A percentile compares a stretch with the other conserved stretches of the same genome.
Evolutionary conservation across 441 rosid genomes (phyloP).

Genomic region (Kokia cookei): DNA sequence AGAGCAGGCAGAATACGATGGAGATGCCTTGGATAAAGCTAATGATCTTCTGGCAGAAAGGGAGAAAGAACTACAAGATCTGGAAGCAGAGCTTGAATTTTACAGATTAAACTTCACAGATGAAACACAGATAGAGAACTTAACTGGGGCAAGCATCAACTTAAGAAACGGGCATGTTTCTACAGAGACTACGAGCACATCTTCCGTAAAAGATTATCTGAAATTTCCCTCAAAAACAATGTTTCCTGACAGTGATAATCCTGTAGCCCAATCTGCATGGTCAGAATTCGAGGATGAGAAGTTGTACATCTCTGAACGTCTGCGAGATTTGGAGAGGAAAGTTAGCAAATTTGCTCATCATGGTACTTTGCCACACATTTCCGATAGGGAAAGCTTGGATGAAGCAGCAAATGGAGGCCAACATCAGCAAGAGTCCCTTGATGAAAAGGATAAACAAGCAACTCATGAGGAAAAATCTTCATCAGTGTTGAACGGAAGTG

Average conservation of each 20-base stretch:
- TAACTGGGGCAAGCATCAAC: constrained; percentile 19
- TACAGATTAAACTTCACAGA: constrained; percentile 33
- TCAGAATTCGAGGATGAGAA: constrained; percentile 32
- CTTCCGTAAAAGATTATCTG: constrained; percentile 8
- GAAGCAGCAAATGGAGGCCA: constrained; percentile 20
- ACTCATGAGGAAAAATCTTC: constrained; percentile 10
- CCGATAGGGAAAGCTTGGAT: constrained; percentile 15
- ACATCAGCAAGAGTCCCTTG: constrained; percentile 14
- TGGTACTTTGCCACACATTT: background rate
- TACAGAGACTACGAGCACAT: constrained; percentile 7
- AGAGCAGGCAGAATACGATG: constrained; percentile 58
- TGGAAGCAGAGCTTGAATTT: constrained; percentile 52
- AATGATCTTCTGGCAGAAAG: constrained; percentile 49
- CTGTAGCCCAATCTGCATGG: constrained; percentile 12
- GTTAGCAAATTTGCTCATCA: constrained; percentile 17
- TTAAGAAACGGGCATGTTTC: constrained; percentile 9
- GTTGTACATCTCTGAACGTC: constrained; percentile 20
- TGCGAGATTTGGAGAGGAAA: constrained; percentile 37
- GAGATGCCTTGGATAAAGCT: constrained; percentile 48
- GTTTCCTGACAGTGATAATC: constrained; percentile 13
- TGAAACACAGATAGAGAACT: constrained; percentile 22
- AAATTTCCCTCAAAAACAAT: background rate
- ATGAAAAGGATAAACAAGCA: constrained; percentile 14
- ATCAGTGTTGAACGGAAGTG: constrained; percentile 15
- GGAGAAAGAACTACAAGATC: constrained; percentile 56